Evolutionary conservation across 345 rosid species (phyloP), one percentile per base, ranked within the genome.

Genomic region (Murraya paniculata): DNA sequence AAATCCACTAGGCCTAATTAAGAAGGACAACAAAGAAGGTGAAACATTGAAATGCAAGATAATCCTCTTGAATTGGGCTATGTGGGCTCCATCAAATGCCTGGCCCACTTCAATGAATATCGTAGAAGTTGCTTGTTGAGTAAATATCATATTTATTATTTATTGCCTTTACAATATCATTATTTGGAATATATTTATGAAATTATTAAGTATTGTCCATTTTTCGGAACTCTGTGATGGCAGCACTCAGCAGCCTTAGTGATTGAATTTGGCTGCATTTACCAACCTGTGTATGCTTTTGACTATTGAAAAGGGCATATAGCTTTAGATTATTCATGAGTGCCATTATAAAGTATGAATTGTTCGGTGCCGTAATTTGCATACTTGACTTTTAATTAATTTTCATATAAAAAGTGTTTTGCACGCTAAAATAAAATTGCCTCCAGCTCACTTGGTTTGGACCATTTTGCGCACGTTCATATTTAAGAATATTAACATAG

Each of bases 41-140:
- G 35, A 30, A 80, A 62, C 16, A 65, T 80, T 80, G 16, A 30
- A 70, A 61, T 36, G 55, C 31, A 68, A 80, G 82, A 14, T 21
- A 73, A 61, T 38, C 19, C 11, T 1, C 39, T 8, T 61, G 18
- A 60, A 39, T 18, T 74, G 18, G 45, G 69, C 24, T 18, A 38
- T 6, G 59, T 41, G 77, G 69, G 65, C 6, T 35, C 65, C 53
- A 72, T 19, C 22, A 28, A 70, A 48, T 27, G 57, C 24, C n/a
- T 72, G 30, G 27, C 57, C 53, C 53, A 24, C 66, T 57, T 58
- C 21, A 58, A 57, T 58, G 65, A 56, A 30, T 35, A 14, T 38
- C 24, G 19, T 7, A 25, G 38, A 18, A 38, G 62, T 56, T 58
- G 33, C 36, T 69, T 27, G 58, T 45, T 69, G 36, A 58, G 66